These are phyloP conservation scores for Inga leiocalycina DNA, from an alignment of 306 rosid genomes.

Conservation along the genomic window DNA sequence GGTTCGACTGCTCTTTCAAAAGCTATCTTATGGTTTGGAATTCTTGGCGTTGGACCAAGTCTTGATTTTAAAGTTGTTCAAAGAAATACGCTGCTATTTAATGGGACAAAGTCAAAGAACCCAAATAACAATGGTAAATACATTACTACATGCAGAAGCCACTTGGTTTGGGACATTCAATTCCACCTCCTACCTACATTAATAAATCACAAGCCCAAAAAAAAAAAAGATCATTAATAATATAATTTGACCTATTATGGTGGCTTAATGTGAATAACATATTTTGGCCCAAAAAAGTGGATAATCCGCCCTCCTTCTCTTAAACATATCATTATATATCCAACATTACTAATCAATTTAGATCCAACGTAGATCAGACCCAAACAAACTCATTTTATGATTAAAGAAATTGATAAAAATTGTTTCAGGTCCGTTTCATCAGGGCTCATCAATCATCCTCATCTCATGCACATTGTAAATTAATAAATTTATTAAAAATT, in stretches of 20 bases:
- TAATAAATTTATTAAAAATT: no score
- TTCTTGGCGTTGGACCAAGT: background rate
- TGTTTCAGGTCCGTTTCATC: no score
- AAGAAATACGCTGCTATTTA: background rate
- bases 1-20: constrained; percentile 87
- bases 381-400: no score
- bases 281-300: no score
- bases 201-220: background rate
- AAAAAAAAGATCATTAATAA: background rate
- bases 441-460: no score
- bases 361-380: no score
- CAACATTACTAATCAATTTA: no score
- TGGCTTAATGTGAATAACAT: background rate
- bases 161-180: background rate
- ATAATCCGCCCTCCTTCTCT: no score
- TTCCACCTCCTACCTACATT: background rate
- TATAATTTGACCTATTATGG: background rate
- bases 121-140: no score
- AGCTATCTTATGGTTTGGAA: constrained; percentile 40
- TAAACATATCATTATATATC: no score
- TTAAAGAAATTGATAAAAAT: no score
- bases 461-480: no score
- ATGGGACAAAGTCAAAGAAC: background rate
- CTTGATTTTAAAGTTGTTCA: background rate
- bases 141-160: background rate